Conservation (phyloP, 371 early-diverging fungal species). For the Dinochytrium kinnereticum region DNA sequence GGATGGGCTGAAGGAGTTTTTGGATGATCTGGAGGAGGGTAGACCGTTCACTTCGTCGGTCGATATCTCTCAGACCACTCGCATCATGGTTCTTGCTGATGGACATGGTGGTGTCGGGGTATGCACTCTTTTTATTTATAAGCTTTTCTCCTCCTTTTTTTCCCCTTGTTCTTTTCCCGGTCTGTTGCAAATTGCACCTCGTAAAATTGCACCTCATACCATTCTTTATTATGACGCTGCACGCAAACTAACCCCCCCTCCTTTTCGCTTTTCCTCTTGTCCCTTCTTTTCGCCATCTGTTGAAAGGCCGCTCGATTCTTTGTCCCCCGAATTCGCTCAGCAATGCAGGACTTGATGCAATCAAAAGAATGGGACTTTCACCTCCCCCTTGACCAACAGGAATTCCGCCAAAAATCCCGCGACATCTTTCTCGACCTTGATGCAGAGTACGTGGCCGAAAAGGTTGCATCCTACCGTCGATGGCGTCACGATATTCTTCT, state of each 20-base stretch:
- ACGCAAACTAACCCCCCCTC: no score
- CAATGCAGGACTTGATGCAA: constrained; percentile 32
- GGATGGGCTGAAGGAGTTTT: not conserved
- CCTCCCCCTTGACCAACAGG: constrained; percentile 9
- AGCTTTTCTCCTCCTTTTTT: not conserved
- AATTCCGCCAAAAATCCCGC: constrained; percentile 24
- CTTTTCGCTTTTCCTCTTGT: no score
- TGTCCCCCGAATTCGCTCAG: constrained; percentile 35
- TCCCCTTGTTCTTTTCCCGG: not conserved
- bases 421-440: constrained; percentile 44
- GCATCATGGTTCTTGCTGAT: constrained; percentile 51
- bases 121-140: not conserved
- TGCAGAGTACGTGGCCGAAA: constrained; percentile 35
- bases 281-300: not conserved
- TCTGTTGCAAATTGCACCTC: not conserved
- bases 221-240: no score
- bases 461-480: constrained; percentile 10
- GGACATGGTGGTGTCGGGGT: constrained; percentile 53
- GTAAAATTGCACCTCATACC: no score
- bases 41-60: no score
- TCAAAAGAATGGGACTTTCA: constrained; percentile 43
- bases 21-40: not conserved
- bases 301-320: constrained; percentile 46
- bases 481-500: not conserved
- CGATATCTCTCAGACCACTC: constrained; percentile 21